These are phyloP conservation scores for Dendrocalamus sinicus DNA, from an alignment of 176 grass and related monocot genomes.

Conservation along the genomic window DNA sequence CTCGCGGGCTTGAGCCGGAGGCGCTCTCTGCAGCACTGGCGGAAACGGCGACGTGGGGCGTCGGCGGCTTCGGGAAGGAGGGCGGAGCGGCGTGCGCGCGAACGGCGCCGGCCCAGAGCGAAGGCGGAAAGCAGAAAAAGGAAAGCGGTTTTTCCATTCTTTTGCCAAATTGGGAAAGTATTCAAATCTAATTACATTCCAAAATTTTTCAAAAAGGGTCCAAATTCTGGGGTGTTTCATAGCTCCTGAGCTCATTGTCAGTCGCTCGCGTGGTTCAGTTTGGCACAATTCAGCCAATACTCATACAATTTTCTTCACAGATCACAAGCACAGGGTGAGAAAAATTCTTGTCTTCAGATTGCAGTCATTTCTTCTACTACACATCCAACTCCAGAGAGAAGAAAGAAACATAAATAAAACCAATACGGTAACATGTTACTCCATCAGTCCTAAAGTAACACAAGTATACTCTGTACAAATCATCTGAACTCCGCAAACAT, in stretches of 20 bases:
- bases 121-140: too few relatives aligned
- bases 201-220: too few relatives aligned
- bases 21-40: too few relatives aligned
- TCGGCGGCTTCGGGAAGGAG: too few relatives aligned
- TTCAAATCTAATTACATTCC: too few relatives aligned
- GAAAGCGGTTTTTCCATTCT: too few relatives aligned
- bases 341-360: background rate
- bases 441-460: conserved; percentile 55
- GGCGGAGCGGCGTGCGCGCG: too few relatives aligned
- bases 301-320: background rate
- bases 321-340: background rate
- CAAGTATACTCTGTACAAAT: conserved; percentile 45
- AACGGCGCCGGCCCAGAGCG: too few relatives aligned
- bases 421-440: conserved; percentile 12
- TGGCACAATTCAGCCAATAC: background rate
- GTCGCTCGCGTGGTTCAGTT: background rate
- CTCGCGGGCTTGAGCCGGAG: too few relatives aligned
- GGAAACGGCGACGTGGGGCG: too few relatives aligned
- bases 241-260: background rate
- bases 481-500: background rate
- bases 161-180: too few relatives aligned
- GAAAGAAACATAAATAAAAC: background rate
- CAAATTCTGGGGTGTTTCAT: too few relatives aligned
- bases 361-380: background rate
- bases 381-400: conserved; percentile 3